Conservation (phyloP, 148 eudicot genomes). For the Cornus florida region DNA sequence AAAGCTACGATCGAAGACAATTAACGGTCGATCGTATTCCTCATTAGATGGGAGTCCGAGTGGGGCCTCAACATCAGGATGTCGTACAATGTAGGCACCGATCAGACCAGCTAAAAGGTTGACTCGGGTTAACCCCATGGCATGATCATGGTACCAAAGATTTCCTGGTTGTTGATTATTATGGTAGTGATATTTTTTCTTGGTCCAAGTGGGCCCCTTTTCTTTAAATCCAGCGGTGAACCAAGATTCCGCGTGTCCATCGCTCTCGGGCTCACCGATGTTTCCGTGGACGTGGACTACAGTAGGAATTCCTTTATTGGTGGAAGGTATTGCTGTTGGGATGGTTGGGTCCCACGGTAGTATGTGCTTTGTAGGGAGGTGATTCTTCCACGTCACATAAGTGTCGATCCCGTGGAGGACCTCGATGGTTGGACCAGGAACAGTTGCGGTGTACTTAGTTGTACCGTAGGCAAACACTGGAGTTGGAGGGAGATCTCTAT, state of each 20-base stretch:
- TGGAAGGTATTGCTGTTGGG: constrained; percentile 63
- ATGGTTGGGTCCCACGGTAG: constrained; percentile 87
- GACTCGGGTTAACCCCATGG: constrained; percentile 87
- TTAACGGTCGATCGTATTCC: constrained; percentile 61
- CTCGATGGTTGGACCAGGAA: constrained; percentile 90
- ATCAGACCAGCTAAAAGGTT: constrained; percentile 73
- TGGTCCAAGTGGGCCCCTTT: constrained; percentile 60
- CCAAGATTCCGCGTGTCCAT: constrained; percentile 72
- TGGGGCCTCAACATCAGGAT: constrained; percentile 50
- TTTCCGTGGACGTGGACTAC: constrained; percentile 92
- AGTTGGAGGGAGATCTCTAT: constrained; percentile 70
- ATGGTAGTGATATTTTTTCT: constrained; percentile 49
- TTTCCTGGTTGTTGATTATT: constrained; percentile 79
- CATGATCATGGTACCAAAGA: constrained; percentile 90
- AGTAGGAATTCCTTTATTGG: constrained; percentile 58
- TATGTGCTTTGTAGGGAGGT: constrained; percentile 74
- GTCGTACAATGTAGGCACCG: constrained; percentile 71
- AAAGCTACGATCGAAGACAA: constrained; percentile 65
- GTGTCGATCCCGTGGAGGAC: constrained; percentile 64
- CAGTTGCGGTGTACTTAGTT: constrained; percentile 42
- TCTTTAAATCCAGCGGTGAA: constrained; percentile 56
- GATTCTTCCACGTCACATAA: constrained; percentile 60
- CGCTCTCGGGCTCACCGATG: constrained; percentile 65
- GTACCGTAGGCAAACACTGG: constrained; percentile 78
- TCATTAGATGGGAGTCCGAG: constrained; percentile 56